These are phyloP conservation scores for Aspergillus bertholletiae DNA, from an alignment of 495 filamentous ascomycete genomes.

Conservation along the genomic window DNA sequence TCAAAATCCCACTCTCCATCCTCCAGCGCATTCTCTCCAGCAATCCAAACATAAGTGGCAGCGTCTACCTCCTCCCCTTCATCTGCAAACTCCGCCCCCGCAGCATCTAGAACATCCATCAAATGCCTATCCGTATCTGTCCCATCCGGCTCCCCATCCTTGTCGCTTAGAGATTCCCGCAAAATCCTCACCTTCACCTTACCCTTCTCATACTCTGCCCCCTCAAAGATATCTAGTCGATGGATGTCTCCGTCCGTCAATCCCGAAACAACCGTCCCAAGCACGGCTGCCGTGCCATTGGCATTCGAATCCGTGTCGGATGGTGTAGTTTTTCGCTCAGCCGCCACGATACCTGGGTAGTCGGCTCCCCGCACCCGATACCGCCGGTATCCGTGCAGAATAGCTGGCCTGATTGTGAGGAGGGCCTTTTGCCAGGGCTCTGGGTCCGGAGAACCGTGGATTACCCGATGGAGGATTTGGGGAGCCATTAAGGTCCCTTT, in stretches of 20 bases:
- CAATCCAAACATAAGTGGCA: constrained; percentile 76
- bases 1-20: constrained; percentile 78
- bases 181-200: constrained; percentile 59
- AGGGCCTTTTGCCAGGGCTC: constrained; percentile 48
- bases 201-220: constrained; percentile 62
- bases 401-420: constrained; percentile 66
- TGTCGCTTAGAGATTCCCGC: constrained; percentile 27
- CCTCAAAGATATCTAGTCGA: constrained; percentile 82
- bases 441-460: constrained; percentile 57
- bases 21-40: constrained; percentile 50
- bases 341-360: constrained; percentile 78
- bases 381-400: constrained; percentile 69
- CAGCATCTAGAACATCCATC: constrained; percentile 29
- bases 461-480: constrained; percentile 76
- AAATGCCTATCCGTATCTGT: constrained; percentile 18
- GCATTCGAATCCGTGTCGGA: background rate
- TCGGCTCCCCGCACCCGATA: constrained; percentile 64
- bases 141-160: constrained; percentile 8
- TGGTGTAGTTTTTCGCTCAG: background rate
- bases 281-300: constrained; percentile 43
- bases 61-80: constrained; percentile 55
- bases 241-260: constrained; percentile 72
- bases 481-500: constrained; percentile 68
- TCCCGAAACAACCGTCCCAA: constrained; percentile 76
- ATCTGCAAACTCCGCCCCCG: constrained; percentile 25